A percentile compares a stretch with the other conserved stretches of the same genome.
Evolutionary conservation across 2,329 filamentous ascomycete species (phyloP).

Genomic region (Chrysosporium queenslandicum): DNA sequence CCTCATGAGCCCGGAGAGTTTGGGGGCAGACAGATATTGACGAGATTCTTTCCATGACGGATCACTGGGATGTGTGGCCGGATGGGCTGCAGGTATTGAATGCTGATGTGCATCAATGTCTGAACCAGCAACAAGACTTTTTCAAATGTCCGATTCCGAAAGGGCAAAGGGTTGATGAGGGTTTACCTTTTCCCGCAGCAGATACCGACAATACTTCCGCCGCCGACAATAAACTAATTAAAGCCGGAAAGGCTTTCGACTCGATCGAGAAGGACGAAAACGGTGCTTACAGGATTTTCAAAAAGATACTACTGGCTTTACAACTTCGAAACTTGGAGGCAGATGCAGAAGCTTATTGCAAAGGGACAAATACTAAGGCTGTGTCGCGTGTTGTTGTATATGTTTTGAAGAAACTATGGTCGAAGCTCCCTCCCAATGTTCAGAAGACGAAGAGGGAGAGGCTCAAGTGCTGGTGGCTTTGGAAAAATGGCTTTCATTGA

Average conservation of each 20-base stretch:
- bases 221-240: neutral
- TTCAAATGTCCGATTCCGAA: neutral
- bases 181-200: neutral
- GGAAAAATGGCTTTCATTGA: constrained; percentile 4
- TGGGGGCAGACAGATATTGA: neutral
- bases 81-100: neutral
- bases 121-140: neutral
- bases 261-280: neutral
- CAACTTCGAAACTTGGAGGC: neutral
- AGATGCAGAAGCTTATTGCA: neutral
- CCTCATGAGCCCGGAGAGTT: neutral
- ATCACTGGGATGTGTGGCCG: neutral
- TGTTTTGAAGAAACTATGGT: neutral
- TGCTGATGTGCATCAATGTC: neutral
- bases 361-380: neutral
- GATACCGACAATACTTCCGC: neutral
- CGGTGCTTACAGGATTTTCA: neutral
- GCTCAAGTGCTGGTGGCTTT: neutral
- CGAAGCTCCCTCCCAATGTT: neutral
- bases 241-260: neutral
- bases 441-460: neutral
- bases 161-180: neutral
- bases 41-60: neutral
- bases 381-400: neutral
- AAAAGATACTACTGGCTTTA: neutral